Conservation (phyloP, 345 rosid species). For the Ceriops tagal region DNA sequence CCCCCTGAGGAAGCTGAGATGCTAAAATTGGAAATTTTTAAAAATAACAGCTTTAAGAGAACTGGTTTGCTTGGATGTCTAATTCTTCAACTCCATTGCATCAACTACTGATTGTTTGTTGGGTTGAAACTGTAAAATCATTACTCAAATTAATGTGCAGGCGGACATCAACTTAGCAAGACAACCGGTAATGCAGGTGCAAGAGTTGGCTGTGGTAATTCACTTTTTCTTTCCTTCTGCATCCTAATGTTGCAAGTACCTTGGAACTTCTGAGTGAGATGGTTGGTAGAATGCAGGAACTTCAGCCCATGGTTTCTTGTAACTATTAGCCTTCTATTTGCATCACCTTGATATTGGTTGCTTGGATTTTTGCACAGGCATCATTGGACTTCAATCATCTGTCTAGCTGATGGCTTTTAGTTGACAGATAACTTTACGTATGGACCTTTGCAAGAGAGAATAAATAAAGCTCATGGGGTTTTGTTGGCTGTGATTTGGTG, state of each 20-base stretch:
- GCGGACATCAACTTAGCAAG: slow-evolving; percentile 2
- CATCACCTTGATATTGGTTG: slow-evolving; percentile 11
- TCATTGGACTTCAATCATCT: slow-evolving; percentile 77
- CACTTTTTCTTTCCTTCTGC: not conserved
- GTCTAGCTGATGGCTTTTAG: slow-evolving; percentile 29
- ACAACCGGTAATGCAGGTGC: slow-evolving; percentile 77
- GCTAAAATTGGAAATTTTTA: not conserved
- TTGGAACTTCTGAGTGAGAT: not conserved
- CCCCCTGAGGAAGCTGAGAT: not conserved
- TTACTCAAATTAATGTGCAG: slow-evolving; percentile 18
- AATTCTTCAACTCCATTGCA: not conserved
- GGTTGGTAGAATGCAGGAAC: not conserved
- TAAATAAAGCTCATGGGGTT: not conserved
- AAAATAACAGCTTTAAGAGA: too few relatives aligned
- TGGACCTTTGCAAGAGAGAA: not conserved
- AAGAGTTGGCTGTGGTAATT: slow-evolving; percentile 83
- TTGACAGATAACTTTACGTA: not conserved
- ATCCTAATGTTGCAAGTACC: not conserved
- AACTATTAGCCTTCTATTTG: not conserved
- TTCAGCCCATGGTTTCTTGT: not conserved
- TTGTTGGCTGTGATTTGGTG: not conserved
- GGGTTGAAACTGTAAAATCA: slow-evolving; percentile 3
- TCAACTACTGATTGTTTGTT: not conserved
- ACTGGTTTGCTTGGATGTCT: not conserved
- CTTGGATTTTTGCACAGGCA: slow-evolving; percentile 44